A percentile compares a stretch with the other conserved stretches of the same genome.
These are phyloP conservation scores for Pyrenophora graminea DNA, from an alignment of 2,329 filamentous ascomycete genomes.

Conservation along the genomic window DNA sequence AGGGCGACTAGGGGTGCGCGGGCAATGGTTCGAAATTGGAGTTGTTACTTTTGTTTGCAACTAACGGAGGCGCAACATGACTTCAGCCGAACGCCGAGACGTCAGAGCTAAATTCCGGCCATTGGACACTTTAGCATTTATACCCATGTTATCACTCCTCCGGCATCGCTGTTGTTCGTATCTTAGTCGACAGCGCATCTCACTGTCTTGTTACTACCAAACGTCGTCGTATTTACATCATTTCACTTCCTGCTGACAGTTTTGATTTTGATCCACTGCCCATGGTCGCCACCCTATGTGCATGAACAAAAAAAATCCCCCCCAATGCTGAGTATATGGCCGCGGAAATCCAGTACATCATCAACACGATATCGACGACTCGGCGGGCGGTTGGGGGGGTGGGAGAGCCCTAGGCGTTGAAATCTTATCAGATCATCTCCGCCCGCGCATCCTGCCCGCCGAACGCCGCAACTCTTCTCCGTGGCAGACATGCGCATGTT, in stretches of 20 bases:
- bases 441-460: constrained; percentile 8
- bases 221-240: too few relatives aligned
- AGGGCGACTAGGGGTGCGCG: constrained; percentile 17
- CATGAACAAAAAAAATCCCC: background rate
- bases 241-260: background rate
- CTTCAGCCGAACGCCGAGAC: constrained; percentile 34
- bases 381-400: constrained; percentile 19
- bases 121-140: constrained; percentile 5
- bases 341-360: constrained; percentile 19
- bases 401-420: constrained; percentile 15
- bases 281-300: background rate
- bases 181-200: background rate
- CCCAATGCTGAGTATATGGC: background rate
- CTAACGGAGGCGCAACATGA: constrained; percentile 29
- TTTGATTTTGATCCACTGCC: background rate
- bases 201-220: background rate
- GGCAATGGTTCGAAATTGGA: constrained; percentile 21
- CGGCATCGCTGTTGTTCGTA: background rate
- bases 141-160: constrained; percentile 13
- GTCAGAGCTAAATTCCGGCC: constrained; percentile 21
- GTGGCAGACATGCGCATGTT: background rate
- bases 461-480: constrained; percentile 1
- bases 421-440: constrained; percentile 41
- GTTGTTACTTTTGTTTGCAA: constrained; percentile 37
- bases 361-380: constrained; percentile 16